phyloP scores from a whole-genome alignment of 2,329 filamentous ascomycete species.

The Aspergillus versicolor region DNA sequence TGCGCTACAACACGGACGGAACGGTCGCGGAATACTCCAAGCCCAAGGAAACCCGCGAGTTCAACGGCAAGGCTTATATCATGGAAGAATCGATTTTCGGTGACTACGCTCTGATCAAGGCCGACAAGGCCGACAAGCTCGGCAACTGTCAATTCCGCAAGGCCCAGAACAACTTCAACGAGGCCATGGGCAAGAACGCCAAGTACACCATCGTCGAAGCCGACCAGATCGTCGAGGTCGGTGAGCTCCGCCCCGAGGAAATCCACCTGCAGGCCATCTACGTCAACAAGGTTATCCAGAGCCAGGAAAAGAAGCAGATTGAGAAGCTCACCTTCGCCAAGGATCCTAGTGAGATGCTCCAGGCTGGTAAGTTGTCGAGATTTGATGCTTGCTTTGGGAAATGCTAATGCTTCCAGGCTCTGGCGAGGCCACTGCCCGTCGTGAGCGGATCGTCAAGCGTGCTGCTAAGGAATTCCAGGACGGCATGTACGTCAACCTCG shows the following conservation, averaged over 20 bases:
- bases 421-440: slow-evolving; percentile 67
- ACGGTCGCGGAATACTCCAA: slow-evolving; percentile 68
- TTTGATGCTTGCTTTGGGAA: slow-evolving; percentile 23
- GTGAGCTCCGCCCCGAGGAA: slow-evolving; percentile 69
- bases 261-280: slow-evolving; percentile 83
- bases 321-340: slow-evolving; percentile 79
- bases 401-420: slow-evolving; percentile 19
- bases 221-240: slow-evolving; percentile 76
- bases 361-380: slow-evolving; percentile 41
- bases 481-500: slow-evolving; percentile 87
- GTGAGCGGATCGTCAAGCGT: slow-evolving; percentile 76
- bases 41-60: slow-evolving; percentile 69
- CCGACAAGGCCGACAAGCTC: slow-evolving; percentile 72
- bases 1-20: slow-evolving; percentile 83
- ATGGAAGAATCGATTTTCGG: slow-evolving; percentile 76
- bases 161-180: slow-evolving; percentile 72
- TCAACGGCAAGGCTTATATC: slow-evolving; percentile 70
- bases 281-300: slow-evolving; percentile 76
- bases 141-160: slow-evolving; percentile 79
- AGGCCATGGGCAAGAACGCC: slow-evolving; percentile 78
- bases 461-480: slow-evolving; percentile 80
- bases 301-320: slow-evolving; percentile 68
- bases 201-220: slow-evolving; percentile 79
- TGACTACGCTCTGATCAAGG: slow-evolving; percentile 75
- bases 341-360: slow-evolving; percentile 53